Base-by-base conservation (phyloP, 1,284 basidiomycete species). In the Prillingera fragicola region DNA sequence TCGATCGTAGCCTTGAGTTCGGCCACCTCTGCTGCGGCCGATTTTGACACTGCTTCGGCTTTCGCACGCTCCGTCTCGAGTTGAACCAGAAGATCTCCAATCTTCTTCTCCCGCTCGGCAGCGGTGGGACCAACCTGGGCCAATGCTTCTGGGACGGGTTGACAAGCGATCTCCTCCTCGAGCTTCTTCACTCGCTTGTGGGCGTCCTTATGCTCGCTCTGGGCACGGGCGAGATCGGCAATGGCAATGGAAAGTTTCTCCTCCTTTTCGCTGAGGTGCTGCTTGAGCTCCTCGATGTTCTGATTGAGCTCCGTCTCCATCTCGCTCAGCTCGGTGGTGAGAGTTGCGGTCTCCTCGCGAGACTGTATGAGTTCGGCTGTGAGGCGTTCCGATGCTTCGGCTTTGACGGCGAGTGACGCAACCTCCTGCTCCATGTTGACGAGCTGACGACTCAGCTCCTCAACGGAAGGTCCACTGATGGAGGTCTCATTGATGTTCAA, bases 121-220 rank as follows among this genome's bases (percentile, higher is more conserved):
- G 46, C 29, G 6, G 28, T 34, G n/a, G 60, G 37, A 13, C 36
- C 50, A 12, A 51, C 52, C 36, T 62, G 56, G 22, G 38, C 33
- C 14, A 63, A 25, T 23, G 44, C 56, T 14, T 62, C 56, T 19
- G 61, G 54, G 37, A 60, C 61, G 15, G 38, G n/a, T 8, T 55
- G 39, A 24, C 47, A 59, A 2, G 54, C 28, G 4, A 33, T n/a
- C 29, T 46, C 44, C 28, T 33, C 17, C 12, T 26, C 15, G 3
- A 46, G 38, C 22, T 24, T n/a, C 33, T 25, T 24, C 24, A 46
- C 32, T 14, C 26, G 27, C 2, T 10, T 8, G 10, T 36, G 34
- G 24, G 38, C 29, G 3, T 26, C 22, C 18, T 41, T 31, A 10
- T 21, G 34, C 15, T 41, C 39, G 13, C 19, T 21, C 28, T 37